Conservation (phyloP, 2,329 filamentous ascomycete species). For the Neofusicoccum laricinum region DNA sequence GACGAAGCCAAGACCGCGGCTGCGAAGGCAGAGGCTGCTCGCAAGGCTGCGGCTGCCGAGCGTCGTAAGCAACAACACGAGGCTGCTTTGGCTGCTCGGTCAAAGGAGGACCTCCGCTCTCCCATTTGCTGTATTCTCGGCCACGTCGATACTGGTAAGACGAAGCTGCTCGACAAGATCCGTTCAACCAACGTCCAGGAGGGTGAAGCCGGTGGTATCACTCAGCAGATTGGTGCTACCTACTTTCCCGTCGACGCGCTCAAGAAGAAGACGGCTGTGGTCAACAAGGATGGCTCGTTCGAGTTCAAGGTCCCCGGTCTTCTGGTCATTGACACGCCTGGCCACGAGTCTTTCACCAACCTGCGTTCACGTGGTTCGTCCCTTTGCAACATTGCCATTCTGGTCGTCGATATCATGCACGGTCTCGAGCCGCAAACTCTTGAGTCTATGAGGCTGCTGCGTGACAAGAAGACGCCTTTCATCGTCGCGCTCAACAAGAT, state of each 20-base stretch:
- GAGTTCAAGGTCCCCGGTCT: slow-evolving; percentile 98
- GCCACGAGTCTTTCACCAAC: slow-evolving; percentile 99
- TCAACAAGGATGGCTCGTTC: slow-evolving; percentile 86
- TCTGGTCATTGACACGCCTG: slow-evolving; percentile 94
- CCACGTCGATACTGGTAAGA: slow-evolving; percentile 99
- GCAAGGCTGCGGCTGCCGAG: slow-evolving; percentile 85
- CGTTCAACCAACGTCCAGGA: slow-evolving; percentile 98
- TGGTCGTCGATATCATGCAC: slow-evolving; percentile 99
- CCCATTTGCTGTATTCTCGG: slow-evolving; percentile 99
- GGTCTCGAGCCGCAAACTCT: slow-evolving; percentile 95
- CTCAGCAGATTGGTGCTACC: slow-evolving; percentile 98
- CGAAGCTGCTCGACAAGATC: slow-evolving; percentile 98
- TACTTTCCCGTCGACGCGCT: slow-evolving; percentile 97
- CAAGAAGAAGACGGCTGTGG: slow-evolving; percentile 84
- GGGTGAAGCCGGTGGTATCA: slow-evolving; percentile 98
- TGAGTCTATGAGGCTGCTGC: slow-evolving; percentile 91
- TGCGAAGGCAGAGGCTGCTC: slow-evolving; percentile 67
- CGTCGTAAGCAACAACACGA: slow-evolving; percentile 87
- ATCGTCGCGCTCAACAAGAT: slow-evolving; percentile 99
- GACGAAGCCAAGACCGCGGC: slow-evolving; percentile 75
- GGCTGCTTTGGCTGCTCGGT: slow-evolving; percentile 84
- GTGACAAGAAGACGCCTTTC: slow-evolving; percentile 94
- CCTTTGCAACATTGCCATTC: slow-evolving; percentile 97
- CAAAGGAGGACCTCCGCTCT: slow-evolving; percentile 90
- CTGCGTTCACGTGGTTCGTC: slow-evolving; percentile 94